A percentile compares a stretch with the other conserved stretches of the same genome.
phyloP scores from a whole-genome alignment of 2,329 filamentous ascomycete genomes.

The Cadophora gregata region DNA sequence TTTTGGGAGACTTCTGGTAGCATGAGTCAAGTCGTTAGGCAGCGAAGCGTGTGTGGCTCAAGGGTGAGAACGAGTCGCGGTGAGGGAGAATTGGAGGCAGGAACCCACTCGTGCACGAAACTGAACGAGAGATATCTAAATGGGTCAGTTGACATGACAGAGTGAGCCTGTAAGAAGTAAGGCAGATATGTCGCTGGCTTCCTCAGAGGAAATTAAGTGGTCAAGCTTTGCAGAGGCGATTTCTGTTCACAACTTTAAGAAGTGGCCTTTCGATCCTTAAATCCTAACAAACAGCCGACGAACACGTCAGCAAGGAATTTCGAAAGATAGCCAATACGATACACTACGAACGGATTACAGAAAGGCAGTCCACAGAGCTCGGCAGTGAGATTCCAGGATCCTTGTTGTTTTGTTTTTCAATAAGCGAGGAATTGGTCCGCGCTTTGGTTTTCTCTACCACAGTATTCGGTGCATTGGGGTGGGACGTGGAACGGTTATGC shows the following conservation, averaged over 20 bases:
- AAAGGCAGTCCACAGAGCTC: neutral
- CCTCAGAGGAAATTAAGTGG: neutral
- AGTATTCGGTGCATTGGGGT: neutral
- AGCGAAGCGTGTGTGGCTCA: neutral
- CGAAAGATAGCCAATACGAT: neutral
- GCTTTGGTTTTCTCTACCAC: neutral
- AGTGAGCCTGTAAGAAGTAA: neutral
- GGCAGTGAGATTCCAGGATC: neutral
- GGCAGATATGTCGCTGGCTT: neutral
- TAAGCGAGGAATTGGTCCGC: neutral
- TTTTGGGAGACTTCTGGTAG: neutral
- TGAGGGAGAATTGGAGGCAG: neutral
- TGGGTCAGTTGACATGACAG: neutral
- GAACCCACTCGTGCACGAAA: neutral
- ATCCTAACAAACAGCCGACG: neutral
- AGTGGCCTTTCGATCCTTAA: neutral
- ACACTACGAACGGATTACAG: neutral
- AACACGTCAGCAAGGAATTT: neutral
- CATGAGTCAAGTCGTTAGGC: neutral
- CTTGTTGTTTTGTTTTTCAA: neutral
- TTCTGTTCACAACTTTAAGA: neutral
- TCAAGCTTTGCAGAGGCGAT: neutral
- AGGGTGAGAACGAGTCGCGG: neutral
- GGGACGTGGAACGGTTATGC: neutral
- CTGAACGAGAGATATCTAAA: neutral